Percentiles rank a stretch among this genome's conserved stretches.
Evolutionary conservation across 345 rosid species (phyloP).

Genomic region (Pseudoturritis turrita): DNA sequence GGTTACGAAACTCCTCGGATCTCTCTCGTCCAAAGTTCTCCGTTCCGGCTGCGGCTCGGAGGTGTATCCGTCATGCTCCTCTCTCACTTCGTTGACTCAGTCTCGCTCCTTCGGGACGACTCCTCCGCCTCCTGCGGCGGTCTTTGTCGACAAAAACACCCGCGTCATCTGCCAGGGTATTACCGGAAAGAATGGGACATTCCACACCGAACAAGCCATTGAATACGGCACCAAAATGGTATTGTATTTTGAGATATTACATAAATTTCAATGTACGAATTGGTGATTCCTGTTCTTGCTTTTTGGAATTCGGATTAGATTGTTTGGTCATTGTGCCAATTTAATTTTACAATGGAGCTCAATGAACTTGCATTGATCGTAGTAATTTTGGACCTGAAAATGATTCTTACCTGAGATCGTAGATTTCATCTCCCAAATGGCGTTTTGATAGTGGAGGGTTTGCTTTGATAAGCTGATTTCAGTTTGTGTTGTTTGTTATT

Average conservation of each 20-base stretch:
- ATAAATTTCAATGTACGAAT: not conserved
- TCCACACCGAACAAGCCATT: constrained; percentile 94
- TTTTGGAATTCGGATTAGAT: not conserved
- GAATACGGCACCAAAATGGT: constrained; percentile 69
- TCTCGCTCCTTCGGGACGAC: constrained; percentile 49
- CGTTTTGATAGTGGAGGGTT: not conserved
- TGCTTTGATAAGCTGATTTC: not conserved
- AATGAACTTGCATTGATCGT: not conserved
- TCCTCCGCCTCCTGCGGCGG: constrained; percentile 60
- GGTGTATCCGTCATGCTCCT: constrained; percentile 13
- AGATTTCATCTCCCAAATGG: not conserved
- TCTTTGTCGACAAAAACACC: constrained; percentile 84
- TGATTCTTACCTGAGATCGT: not conserved
- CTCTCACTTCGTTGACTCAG: constrained; percentile 27
- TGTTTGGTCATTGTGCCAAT: not conserved
- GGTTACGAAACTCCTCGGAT: constrained; percentile 24
- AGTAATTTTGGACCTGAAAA: not conserved
- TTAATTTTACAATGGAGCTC: not conserved
- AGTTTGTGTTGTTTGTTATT: not conserved
- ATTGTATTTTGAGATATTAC: not conserved
- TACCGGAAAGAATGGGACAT: constrained; percentile 87
- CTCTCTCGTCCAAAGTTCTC: constrained; percentile 17
- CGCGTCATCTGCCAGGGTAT: constrained; percentile 94
- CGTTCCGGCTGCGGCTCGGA: constrained; percentile 15
- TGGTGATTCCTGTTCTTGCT: not conserved